A percentile compares a stretch with the other conserved stretches of the same genome.
phyloP scores from a whole-genome alignment of 306 rosid genomes.

The Morella rubra region DNA sequence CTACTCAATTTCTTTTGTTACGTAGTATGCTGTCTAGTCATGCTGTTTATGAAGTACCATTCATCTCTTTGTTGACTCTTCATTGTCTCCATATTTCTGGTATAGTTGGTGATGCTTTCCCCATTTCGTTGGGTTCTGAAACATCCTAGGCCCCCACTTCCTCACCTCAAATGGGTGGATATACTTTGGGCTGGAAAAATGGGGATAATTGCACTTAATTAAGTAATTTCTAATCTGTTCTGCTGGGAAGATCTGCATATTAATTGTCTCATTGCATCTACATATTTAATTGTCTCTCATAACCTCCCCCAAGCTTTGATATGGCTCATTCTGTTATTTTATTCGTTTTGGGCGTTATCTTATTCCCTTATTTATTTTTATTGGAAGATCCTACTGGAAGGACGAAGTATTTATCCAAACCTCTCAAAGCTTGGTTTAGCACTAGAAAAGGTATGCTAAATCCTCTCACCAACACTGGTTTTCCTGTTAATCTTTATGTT shows the following conservation, averaged over 20 bases:
- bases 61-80: background rate
- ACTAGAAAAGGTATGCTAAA: slow-evolving; percentile 75
- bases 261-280: background rate
- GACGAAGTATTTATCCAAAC: slow-evolving; percentile 70
- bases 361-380: slow-evolving; percentile 14
- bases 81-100: background rate
- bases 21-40: slow-evolving; percentile 6
- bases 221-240: background rate
- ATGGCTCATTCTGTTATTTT: background rate
- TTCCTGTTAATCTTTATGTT: background rate
- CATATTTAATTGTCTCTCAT: background rate
- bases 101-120: background rate
- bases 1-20: background rate
- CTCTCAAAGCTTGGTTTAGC: slow-evolving; percentile 93
- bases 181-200: background rate
- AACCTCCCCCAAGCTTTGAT: background rate
- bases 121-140: background rate
- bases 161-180: background rate
- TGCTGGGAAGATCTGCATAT: background rate
- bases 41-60: background rate
- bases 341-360: too few species aligned
- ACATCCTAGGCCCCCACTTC: background rate
- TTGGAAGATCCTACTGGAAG: slow-evolving; percentile 76
- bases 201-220: background rate
- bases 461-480: background rate